Evolutionary conservation across 176 grass and related monocot genomes (phyloP).

Genomic region (sorghum (Sorghum bicolor)): DNA sequence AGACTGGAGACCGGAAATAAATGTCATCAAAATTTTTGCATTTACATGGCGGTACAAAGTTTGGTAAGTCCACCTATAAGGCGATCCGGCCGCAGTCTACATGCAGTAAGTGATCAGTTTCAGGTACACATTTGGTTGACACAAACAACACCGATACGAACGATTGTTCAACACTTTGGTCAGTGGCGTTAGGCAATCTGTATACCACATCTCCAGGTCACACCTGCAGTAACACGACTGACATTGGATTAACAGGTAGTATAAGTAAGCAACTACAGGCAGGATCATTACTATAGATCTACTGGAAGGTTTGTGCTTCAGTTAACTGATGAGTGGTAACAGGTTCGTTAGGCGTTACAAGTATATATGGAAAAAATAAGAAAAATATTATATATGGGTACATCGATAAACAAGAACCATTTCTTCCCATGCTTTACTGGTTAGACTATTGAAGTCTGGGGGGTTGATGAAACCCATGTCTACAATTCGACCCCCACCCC

Average conservation of each 20-base stretch:
- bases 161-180: too few relatives aligned
- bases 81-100: neutral
- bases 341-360: neutral
- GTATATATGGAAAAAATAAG: neutral
- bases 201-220: neutral
- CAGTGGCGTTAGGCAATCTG: neutral
- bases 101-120: neutral
- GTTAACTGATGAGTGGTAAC: neutral
- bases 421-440: neutral
- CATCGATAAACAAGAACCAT: neutral
- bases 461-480: neutral
- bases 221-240: neutral
- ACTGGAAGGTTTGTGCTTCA: neutral
- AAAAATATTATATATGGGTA: neutral
- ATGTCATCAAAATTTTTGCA: slow-evolving; percentile 9
- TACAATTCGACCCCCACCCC: too few relatives aligned
- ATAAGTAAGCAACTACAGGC: neutral
- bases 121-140: neutral
- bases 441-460: neutral
- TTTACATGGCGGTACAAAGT: neutral
- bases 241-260: neutral
- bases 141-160: neutral
- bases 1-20: neutral
- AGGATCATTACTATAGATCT: neutral
- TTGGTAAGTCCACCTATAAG: neutral